Evolutionary conservation across 2,329 filamentous ascomycete species (phyloP).

Genomic region (Penicillium rolfsii): DNA sequence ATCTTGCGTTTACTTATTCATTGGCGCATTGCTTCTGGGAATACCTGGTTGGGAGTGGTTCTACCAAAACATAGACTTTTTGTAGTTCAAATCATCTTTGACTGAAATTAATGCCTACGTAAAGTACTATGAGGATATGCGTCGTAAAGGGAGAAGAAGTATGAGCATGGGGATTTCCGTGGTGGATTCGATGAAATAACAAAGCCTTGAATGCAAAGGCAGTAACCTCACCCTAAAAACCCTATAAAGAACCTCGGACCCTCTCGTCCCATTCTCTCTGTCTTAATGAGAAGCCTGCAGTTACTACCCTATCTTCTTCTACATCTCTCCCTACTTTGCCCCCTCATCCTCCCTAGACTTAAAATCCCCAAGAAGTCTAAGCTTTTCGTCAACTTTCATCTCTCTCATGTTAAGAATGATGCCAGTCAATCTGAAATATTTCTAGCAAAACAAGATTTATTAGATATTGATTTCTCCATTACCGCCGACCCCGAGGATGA

Average conservation of each 20-base stretch:
- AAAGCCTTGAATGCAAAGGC: background rate
- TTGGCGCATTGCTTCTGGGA: slow-evolving; percentile 31
- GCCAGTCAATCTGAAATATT: background rate
- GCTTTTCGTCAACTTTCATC: background rate
- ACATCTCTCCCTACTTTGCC: background rate
- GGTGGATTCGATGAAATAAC: no score
- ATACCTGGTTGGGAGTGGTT: slow-evolving; percentile 27
- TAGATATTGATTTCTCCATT: background rate
- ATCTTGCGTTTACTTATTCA: slow-evolving; percentile 29
- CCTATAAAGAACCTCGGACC: background rate
- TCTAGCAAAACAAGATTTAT: background rate
- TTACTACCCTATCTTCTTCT: background rate
- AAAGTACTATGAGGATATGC: no score
- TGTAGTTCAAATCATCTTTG: slow-evolving; percentile 5
- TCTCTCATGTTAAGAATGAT: background rate
- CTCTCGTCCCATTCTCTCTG: background rate
- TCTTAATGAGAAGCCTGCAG: background rate
- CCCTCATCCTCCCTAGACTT: background rate
- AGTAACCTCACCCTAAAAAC: background rate
- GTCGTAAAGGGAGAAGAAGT: no score
- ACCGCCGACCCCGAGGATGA: background rate
- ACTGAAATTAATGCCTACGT: no score
- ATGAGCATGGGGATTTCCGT: no score
- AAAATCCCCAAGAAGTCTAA: background rate
- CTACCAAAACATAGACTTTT: slow-evolving; percentile 23